A percentile compares a stretch with the other conserved stretches of the same genome.
Conservation (phyloP, 164 flowering plant species). For the Sextonia rubra region DNA sequence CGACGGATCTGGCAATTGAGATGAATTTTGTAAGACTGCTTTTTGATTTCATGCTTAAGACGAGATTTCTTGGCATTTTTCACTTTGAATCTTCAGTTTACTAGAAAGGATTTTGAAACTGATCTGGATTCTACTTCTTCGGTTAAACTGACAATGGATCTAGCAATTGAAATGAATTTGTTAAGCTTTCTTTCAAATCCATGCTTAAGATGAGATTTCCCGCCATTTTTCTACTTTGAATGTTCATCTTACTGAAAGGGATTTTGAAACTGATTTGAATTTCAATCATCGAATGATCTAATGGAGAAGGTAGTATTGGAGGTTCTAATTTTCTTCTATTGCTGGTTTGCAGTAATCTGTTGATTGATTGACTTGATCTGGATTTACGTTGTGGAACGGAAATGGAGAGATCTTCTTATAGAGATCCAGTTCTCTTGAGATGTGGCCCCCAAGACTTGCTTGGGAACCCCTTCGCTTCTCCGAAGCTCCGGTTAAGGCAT, state of each 20-base stretch:
- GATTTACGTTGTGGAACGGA: background rate
- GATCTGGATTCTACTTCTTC: background rate
- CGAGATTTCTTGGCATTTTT: conserved; percentile 1
- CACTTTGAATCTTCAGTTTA: background rate
- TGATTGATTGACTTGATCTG: background rate
- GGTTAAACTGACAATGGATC: background rate
- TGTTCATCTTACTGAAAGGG: background rate
- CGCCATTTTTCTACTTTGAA: background rate
- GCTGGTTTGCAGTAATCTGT: background rate
- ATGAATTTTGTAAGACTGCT: background rate
- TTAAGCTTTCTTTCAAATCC: background rate
- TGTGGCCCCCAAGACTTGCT: conserved; percentile 26
- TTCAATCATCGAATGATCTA: background rate
- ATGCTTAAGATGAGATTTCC: background rate
- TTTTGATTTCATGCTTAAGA: background rate
- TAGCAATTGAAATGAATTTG: background rate
- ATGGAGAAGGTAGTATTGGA: background rate
- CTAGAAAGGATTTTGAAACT: background rate
- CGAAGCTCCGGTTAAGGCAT: conserved; percentile 13
- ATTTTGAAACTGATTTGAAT: too few species aligned
- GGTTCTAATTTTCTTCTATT: background rate
- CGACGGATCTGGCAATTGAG: background rate
- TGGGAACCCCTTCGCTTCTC: conserved; percentile 13
- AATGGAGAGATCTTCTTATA: conserved; percentile 49
- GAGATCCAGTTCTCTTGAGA: conserved; percentile 37